Evolutionary conservation across 1,139 yeast species (phyloP).

Genomic region (Sugiyamaella paludigena): DNA sequence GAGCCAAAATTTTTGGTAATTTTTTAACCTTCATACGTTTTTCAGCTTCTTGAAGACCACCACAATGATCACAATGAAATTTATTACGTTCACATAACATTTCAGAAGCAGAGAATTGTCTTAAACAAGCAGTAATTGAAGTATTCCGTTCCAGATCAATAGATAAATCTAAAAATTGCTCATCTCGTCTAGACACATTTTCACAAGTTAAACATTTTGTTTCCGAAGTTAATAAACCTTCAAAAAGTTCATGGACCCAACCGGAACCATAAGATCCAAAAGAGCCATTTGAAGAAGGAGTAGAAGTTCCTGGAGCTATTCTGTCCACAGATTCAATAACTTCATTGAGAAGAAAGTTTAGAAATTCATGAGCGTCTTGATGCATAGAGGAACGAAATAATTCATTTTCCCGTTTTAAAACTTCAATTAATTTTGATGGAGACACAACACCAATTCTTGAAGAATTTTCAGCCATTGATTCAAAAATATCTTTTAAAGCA

Average conservation of each 20-base stretch:
- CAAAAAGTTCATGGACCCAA: conserved; percentile 73
- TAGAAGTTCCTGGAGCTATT: conserved; percentile 17
- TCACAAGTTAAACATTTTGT: conserved; percentile 91
- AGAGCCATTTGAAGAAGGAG: conserved; percentile 2
- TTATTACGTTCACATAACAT: conserved; percentile 83
- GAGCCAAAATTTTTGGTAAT: conserved; percentile 73
- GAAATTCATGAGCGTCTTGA: conserved; percentile 96
- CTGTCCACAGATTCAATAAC: conserved; percentile 66
- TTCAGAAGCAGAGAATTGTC: conserved; percentile 81
- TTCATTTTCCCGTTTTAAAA: conserved; percentile 76
- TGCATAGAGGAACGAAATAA: conserved; percentile 90
- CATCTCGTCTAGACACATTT: conserved; percentile 79
- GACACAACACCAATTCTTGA: conserved; percentile 80
- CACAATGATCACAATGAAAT: conserved; percentile 88
- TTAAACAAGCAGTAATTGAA: conserved; percentile 70
- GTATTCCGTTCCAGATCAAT: conserved; percentile 78
- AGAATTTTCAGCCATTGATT: conserved; percentile 70
- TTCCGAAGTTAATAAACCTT: conserved; percentile 81
- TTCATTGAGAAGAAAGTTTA: conserved; percentile 80
- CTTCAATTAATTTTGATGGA: conserved; percentile 69
- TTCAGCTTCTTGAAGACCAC: conserved; percentile 91
- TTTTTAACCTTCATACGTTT: conserved; percentile 80
- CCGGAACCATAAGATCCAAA: conserved; percentile 33
- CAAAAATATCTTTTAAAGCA: conserved; percentile 80
- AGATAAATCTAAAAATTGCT: conserved; percentile 80